Conservation (phyloP, 139 green algal genomes). For the Haematococcus lacustris region DNA sequence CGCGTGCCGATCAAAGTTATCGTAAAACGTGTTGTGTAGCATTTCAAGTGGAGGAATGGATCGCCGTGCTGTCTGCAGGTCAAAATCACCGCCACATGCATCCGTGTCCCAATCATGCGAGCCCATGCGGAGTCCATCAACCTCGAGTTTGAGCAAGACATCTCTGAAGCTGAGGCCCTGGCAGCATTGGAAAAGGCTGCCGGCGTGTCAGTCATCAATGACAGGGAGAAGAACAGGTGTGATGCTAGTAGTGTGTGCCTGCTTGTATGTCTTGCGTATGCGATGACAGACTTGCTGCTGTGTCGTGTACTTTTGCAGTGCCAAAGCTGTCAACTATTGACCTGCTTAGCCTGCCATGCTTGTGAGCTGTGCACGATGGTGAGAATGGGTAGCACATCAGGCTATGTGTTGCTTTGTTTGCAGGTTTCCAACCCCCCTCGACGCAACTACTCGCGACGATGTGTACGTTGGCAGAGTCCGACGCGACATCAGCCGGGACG, state of each 20-base stretch:
- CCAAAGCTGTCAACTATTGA: no score
- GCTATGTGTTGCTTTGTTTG: not conserved
- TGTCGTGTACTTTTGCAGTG: no score
- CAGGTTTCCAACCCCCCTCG: slow-evolving; percentile 89
- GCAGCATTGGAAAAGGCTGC: slow-evolving; percentile 60
- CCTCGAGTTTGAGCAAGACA: slow-evolving; percentile 80
- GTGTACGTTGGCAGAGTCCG: slow-evolving; percentile 88
- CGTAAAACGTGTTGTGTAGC: no score
- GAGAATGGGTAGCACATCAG: no score
- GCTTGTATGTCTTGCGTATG: no score
- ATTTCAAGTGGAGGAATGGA: no score
- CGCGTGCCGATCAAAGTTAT: no score
- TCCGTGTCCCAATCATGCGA: slow-evolving; percentile 97
- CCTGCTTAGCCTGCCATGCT: no score
- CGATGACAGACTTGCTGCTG: no score
- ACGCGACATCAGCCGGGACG: slow-evolving; percentile 82
- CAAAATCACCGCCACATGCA: slow-evolving; percentile 88
- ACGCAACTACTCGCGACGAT: slow-evolving; percentile 83
- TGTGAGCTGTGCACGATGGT: no score
- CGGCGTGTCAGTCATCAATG: slow-evolving; percentile 90
- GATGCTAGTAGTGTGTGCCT: no score
- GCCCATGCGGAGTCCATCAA: slow-evolving; percentile 98
- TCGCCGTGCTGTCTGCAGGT: no score
- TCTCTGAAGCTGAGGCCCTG: slow-evolving; percentile 53
- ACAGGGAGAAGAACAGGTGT: slow-evolving; percentile 75